Base-by-base conservation (phyloP, 1,139 yeast genomes). In the Hanseniaspora gamundiae region DNA sequence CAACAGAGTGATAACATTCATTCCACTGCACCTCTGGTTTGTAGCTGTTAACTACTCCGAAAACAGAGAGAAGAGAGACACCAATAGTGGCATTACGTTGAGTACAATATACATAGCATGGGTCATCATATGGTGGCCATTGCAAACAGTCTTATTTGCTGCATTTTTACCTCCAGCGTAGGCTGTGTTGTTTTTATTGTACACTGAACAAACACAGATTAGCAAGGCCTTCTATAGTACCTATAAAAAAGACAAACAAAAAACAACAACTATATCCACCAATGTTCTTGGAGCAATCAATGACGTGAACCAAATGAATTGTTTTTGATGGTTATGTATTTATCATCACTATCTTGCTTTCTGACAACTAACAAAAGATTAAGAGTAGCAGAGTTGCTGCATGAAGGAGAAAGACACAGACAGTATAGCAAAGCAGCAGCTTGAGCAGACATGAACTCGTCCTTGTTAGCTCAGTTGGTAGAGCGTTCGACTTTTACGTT, bases 11-110 rank as follows among this genome's bases (percentile, higher is more conserved):
- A 74, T 80, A 8, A 73, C 93, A 8, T 85, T 86, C 53, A 60
- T 83, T 39, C 96, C 96, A 0, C 58, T 83, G 8, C 72, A 76
- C 45, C 73, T 77, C 54, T 85, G 94, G 95, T 81, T 74, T 51
- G 59, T 81, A 29, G 79, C 83, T 1, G 19, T 28, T 2, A 39
- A 20, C 39, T 30, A 40, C 27, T 22, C 41, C 19, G 43, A 40
- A 38, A 47, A 43, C 27, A 41, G 10, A 36, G 44, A 31, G 45
- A 47, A 42, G 40, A 52, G 46, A 7, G 13, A 14, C 26, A 24
- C 6, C 26, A 24, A 24, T 9, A 24, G 9, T 9, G 26, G 26
- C 9, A 24, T 24, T 7, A 24, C 26, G 9, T 24, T 24, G 9
- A 24, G 17, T 11, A 29, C 11, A 47, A 48, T 42, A 66, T 64